Evolutionary conservation across 2,329 filamentous ascomycete species (phyloP), one percentile per base, ranked within the genome.

Genomic region (Basipetospora chlamydospora): DNA sequence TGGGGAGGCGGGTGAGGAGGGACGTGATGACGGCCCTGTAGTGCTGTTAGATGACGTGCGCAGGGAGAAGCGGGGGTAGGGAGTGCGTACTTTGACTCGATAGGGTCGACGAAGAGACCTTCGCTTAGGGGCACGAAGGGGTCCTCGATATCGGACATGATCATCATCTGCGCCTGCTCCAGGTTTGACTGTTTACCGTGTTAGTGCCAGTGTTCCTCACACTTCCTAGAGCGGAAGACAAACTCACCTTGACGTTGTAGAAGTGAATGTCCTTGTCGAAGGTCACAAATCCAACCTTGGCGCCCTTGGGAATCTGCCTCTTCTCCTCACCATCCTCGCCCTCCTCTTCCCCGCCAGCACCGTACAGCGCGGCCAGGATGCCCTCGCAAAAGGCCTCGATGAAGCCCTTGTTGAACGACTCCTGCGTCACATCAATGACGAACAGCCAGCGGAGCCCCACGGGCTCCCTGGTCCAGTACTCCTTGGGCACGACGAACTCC

Each of bases 181-280:
- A 95, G 64, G 28, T 70, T 70, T 26, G 85, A 59, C 77, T 84
- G 41, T 34, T 25, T 15, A 6, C 13, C 8, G n/a, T 13, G 33
- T 54, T 39, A 45, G 47, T 30, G 42, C 41, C 26, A 39, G 44
- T 37, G n/a, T 31, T 34, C 17, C 7, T 26, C 6, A 15, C 18
- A 17, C 22, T 5, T 6, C 23, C 12, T 2, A 15, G 29, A 20
- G 1, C 15, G 12, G 26, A 13, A 18, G 11, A 12, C 8, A 35
- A 23, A 69, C 78, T 61, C 63, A 83, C 77, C 50, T 78, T 85
- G 48, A 94, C 76, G 51, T 96, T 96, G 65, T 96, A 98, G 56
- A 96, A 98, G 53, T 98, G 90, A 41, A 98, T 81, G 49, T 95
- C 86, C 57, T 85, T 88, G 62, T 98, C 90, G 54, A 80, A 98